Conservation (phyloP, 1,139 yeast genomes). For the Eremothecium gossypii region DNA sequence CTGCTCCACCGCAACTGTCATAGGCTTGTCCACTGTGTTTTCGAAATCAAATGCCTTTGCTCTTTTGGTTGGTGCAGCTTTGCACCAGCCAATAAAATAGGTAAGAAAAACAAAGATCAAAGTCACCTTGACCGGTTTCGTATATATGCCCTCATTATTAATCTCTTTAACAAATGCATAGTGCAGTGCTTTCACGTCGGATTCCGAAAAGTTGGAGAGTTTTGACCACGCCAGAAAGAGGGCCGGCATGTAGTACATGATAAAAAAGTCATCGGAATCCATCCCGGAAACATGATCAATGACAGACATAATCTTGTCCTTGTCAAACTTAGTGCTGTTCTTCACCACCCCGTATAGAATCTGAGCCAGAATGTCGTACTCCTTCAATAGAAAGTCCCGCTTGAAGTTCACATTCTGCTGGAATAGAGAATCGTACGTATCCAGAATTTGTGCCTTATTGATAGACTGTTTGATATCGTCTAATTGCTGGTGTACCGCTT, state of each 20-base stretch:
- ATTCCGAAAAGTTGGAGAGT: constrained; percentile 26
- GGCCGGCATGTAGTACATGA: constrained; percentile 59
- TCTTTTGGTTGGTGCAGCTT: constrained; percentile 36
- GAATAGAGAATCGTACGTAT: constrained; percentile 41
- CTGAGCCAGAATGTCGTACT: constrained; percentile 68
- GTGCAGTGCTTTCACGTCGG: constrained; percentile 33
- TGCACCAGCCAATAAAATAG: constrained; percentile 65
- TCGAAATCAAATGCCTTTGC: constrained; percentile 36
- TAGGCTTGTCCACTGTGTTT: constrained; percentile 40
- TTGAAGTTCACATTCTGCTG: constrained; percentile 48
- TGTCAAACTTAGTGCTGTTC: constrained; percentile 32
- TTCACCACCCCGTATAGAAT: constrained; percentile 45
- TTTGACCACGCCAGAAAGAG: constrained; percentile 39
- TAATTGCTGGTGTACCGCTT: constrained; percentile 46
- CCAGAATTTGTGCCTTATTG: constrained; percentile 56
- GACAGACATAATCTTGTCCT: constrained; percentile 35
- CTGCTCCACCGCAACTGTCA: constrained; percentile 42
- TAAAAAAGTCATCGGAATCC: constrained; percentile 50
- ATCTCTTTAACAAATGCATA: constrained; percentile 27
- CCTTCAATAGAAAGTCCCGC: constrained; percentile 50
- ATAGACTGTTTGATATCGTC: constrained; percentile 50
- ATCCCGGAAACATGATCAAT: constrained; percentile 37
- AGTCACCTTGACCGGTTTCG: constrained; percentile 51
- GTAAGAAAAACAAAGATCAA: constrained; percentile 53
- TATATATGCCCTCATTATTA: constrained; percentile 35